Conservation (phyloP, 2,329 filamentous ascomycete genomes). For the Aspergillus sp. region DNA sequence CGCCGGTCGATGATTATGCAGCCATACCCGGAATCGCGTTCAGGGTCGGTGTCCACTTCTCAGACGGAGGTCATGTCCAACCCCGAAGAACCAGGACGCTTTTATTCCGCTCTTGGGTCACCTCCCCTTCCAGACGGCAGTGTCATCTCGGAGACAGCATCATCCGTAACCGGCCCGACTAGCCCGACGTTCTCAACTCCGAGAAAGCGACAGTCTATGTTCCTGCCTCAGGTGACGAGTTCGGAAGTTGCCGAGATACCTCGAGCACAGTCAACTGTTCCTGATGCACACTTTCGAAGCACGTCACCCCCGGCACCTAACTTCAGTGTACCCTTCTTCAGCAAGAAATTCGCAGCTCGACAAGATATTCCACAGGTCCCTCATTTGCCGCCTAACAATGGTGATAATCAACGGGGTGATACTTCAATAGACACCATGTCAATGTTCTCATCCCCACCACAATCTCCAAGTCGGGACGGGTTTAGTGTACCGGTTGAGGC, state of each 20-base stretch:
- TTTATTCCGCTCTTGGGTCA: slow-evolving; percentile 15
- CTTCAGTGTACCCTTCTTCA: slow-evolving; percentile 44
- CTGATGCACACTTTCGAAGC: slow-evolving; percentile 27
- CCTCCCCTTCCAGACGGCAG: slow-evolving; percentile 10
- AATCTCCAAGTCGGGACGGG: slow-evolving; percentile 30
- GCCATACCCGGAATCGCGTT: slow-evolving; percentile 25
- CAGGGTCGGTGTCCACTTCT: slow-evolving; percentile 28
- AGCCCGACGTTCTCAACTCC: slow-evolving; percentile 25
- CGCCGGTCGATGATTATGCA: slow-evolving; percentile 27
- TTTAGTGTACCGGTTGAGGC: slow-evolving; percentile 22
- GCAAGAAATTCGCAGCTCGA: slow-evolving; percentile 35
- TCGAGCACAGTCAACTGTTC: slow-evolving; percentile 23
- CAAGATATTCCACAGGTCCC: slow-evolving; percentile 15
- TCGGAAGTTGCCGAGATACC: slow-evolving; percentile 22
- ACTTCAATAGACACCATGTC: slow-evolving; percentile 18
- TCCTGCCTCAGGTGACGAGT: slow-evolving; percentile 11
- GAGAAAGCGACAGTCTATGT: slow-evolving; percentile 29
- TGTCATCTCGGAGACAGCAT: slow-evolving; percentile 15
- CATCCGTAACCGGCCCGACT: slow-evolving; percentile 14
- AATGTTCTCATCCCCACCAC: slow-evolving; percentile 30
- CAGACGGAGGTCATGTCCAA: slow-evolving; percentile 25
- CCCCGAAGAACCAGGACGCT: slow-evolving; percentile 13
- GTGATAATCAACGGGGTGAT: slow-evolving; percentile 15
- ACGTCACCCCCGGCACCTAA: slow-evolving; percentile 40
- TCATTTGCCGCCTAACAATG: slow-evolving; percentile 16